Evolutionary conservation across 257 asterid species (phyloP), one percentile per base, ranked within the genome.

Genomic region (Salvia hispanica): DNA sequence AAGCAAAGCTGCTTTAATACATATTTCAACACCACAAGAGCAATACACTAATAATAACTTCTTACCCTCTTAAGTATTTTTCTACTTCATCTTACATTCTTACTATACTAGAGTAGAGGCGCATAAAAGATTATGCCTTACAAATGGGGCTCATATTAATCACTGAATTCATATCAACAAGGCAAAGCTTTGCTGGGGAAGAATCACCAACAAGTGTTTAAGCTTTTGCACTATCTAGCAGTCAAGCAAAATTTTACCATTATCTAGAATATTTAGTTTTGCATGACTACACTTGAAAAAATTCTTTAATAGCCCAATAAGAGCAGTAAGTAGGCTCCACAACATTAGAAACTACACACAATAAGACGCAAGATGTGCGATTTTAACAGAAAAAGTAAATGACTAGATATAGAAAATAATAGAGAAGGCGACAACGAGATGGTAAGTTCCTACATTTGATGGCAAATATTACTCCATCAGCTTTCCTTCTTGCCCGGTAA

Each of bases 401-500:
- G 18, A 70, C 13, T 45, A 33, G 37, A 77, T 44, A 56, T 46
- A 34, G 10, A 58, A 76, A 63, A 67, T 44, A 44, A 69, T 56
- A 60, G 45, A 65, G 58, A 37, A 69, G 47, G 34, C 60, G 31
- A 14, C 31, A 25, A 25, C 31, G 31, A 25, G 3, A 25, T 25
- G 31, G 31, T 2, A 25, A 25, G 31, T 25, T 57, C 91, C 57
- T 78, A 89, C 98, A 83, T 85, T 93, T 93, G 70, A 93, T 86
- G 59, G 98, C 98, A 84, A 88, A 86, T 62, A 80, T 80, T 39
- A 71, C 76, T 60, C 94, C 98, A 70, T 93, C 97, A 37, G 74
- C 62, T 81, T 88, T 93, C 75, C 97, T 83, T 80, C 78, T 86
- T 72, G 95, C 96, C 81, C 88, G 80, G 81, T 86, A 93, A 74